A percentile compares a stretch with the other conserved stretches of the same genome.
phyloP scores from a whole-genome alignment of 768 basidiomycete species.

The Amanita inopinata region DNA sequence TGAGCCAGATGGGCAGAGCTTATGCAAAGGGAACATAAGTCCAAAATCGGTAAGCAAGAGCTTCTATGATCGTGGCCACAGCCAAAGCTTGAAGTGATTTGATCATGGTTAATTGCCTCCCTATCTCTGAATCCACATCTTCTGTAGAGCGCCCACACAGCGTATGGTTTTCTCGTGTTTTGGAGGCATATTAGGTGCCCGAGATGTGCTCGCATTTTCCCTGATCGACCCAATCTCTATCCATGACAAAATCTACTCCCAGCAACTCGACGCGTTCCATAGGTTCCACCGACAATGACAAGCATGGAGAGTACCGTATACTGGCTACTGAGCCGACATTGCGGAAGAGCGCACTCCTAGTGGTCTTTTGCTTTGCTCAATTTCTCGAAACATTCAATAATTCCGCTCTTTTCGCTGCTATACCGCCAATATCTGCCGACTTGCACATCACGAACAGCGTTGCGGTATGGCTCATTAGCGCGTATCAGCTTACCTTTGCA shows the following conservation, averaged over 20 bases:
- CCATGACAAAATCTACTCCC: neutral
- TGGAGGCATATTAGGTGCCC: too few species aligned
- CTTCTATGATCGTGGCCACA: too few species aligned
- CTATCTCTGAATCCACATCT: too few species aligned
- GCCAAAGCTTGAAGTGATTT: too few species aligned
- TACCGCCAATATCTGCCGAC: slow-evolving; percentile 22
- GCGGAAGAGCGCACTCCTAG: slow-evolving; percentile 20
- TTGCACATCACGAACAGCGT: slow-evolving; percentile 16
- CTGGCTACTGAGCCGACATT: neutral
- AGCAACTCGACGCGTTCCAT: neutral
- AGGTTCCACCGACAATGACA: neutral
- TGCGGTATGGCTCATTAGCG: slow-evolving; percentile 31
- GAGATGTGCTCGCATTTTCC: neutral
- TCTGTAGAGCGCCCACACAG: too few species aligned
- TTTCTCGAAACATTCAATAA: slow-evolving; percentile 37
- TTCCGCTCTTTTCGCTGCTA: slow-evolving; percentile 28
- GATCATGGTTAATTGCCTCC: too few species aligned
- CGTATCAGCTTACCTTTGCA: slow-evolving; percentile 33
- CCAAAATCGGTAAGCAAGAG: too few species aligned
- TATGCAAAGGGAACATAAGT: too few species aligned
- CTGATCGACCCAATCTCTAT: neutral
- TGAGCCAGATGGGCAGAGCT: too few species aligned
- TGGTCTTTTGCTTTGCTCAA: slow-evolving; percentile 29
- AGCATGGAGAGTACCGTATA: neutral
- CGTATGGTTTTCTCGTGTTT: neutral